Evolutionary conservation across 495 filamentous ascomycete species (phyloP).

Genomic region (Hypoxylon fuscum): DNA sequence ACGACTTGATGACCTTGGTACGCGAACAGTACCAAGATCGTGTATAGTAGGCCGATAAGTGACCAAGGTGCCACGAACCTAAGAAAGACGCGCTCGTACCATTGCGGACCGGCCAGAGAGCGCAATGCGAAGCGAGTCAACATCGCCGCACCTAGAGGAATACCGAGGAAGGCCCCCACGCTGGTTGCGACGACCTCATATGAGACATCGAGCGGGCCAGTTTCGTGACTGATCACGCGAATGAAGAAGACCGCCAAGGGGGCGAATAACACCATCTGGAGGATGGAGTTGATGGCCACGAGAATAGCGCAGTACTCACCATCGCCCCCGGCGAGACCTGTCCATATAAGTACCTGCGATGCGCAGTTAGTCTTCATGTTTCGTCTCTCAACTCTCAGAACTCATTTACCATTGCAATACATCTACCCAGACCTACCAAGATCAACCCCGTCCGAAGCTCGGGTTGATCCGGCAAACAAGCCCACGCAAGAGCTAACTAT

Average conservation of each 20-base stretch:
- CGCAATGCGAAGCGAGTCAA: slow-evolving; percentile 74
- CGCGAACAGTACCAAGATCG: slow-evolving; percentile 86
- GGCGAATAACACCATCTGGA: slow-evolving; percentile 89
- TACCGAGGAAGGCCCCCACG: slow-evolving; percentile 86
- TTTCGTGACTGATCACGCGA: slow-evolving; percentile 66
- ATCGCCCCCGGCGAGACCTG: slow-evolving; percentile 78
- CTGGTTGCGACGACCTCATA: slow-evolving; percentile 80
- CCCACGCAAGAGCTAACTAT: slow-evolving; percentile 72
- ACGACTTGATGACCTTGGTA: slow-evolving; percentile 82
- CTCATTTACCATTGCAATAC: slow-evolving; percentile 83
- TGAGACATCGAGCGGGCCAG: slow-evolving; percentile 56
- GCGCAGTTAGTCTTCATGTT: slow-evolving; percentile 3
- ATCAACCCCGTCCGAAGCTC: slow-evolving; percentile 77
- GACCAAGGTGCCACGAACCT: slow-evolving; percentile 75
- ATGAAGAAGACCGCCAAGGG: slow-evolving; percentile 84
- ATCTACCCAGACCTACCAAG: slow-evolving; percentile 80
- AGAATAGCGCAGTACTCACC: slow-evolving; percentile 89
- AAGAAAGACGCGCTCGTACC: slow-evolving; percentile 77
- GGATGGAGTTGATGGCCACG: slow-evolving; percentile 84
- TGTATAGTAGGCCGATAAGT: slow-evolving; percentile 84
- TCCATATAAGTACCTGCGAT: slow-evolving; percentile 78
- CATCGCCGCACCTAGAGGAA: slow-evolving; percentile 82
- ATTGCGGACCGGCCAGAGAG: slow-evolving; percentile 58
- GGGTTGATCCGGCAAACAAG: slow-evolving; percentile 77
- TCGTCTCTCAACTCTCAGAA: background rate